Evolutionary conservation across 306 rosid genomes (phyloP).

Genomic region (Aeschynomene evenia): DNA sequence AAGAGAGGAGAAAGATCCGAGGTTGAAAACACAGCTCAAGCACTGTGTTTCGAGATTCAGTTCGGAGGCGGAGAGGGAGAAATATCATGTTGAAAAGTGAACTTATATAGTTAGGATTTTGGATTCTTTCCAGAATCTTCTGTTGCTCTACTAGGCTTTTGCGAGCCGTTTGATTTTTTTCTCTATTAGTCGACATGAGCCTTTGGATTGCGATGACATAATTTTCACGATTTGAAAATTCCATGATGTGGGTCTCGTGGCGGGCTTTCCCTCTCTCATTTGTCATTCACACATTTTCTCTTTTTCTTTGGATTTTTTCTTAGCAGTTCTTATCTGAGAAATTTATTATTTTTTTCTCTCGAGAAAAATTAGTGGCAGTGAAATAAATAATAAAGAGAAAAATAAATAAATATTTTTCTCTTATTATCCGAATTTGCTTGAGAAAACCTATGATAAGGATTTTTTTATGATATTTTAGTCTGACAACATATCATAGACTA

Average conservation of each 20-base stretch:
- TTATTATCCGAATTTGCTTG: too few species aligned
- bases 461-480: too few species aligned
- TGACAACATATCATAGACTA: too few species aligned
- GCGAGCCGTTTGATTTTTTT: too few species aligned
- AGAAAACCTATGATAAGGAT: too few species aligned
- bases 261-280: not conserved
- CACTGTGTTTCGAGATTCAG: not conserved
- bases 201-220: not conserved
- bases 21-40: not conserved
- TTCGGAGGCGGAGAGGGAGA: not conserved
- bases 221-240: not conserved
- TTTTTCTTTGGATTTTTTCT: too few species aligned
- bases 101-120: conserved; percentile 40
- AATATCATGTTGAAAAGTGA: fast-evolving
- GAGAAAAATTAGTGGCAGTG: too few species aligned
- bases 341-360: too few species aligned
- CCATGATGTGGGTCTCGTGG: not conserved
- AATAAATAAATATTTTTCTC: too few species aligned
- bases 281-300: not conserved
- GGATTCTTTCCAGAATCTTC: conserved; percentile 57
- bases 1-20: not conserved
- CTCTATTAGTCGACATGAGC: too few species aligned
- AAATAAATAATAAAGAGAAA: too few species aligned
- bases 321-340: too few species aligned
- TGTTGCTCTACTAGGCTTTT: not conserved